A percentile compares a stretch with the other conserved stretches of the same genome.
Conservation (phyloP, 139 green algal species). For the Monoraphidium neglectum region DNA sequence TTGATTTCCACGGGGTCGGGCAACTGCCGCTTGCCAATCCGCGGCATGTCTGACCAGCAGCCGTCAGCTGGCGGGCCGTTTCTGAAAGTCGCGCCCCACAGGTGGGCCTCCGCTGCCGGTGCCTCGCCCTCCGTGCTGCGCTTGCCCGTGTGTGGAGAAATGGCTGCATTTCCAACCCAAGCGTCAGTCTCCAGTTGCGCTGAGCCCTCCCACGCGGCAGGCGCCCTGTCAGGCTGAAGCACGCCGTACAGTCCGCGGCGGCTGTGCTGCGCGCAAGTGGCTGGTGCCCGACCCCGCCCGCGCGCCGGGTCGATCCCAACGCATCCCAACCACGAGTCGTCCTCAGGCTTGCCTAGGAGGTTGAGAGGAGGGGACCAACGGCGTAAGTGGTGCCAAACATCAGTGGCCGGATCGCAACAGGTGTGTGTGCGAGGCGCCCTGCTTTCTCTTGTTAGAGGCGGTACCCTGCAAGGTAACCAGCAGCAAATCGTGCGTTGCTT, state of each 20-base stretch:
- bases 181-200: neutral
- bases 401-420: no score
- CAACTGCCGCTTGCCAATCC: slow-evolving; percentile 16
- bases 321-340: slow-evolving; percentile 39
- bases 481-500: no score
- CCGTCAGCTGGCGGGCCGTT: neutral
- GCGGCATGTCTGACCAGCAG: slow-evolving; percentile 23
- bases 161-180: no score
- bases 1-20: neutral
- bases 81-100: slow-evolving; percentile 24
- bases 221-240: slow-evolving; percentile 28
- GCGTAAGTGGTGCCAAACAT: no score
- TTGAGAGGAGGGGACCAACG: no score
- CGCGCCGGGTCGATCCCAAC: slow-evolving; percentile 27
- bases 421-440: no score
- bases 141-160: no score
- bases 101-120: neutral
- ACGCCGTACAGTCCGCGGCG: slow-evolving; percentile 31
- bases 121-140: neutral
- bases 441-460: no score
- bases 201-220: neutral
- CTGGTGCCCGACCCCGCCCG: slow-evolving; percentile 15
- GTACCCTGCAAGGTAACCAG: no score
- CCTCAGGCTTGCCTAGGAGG: slow-evolving; percentile 1
- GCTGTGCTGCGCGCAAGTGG: slow-evolving; percentile 10